Percentiles rank a stretch among this genome's conserved stretches.
Conservation (phyloP, 768 basidiomycete genomes). For the Boletus vermiculosoides region DNA sequence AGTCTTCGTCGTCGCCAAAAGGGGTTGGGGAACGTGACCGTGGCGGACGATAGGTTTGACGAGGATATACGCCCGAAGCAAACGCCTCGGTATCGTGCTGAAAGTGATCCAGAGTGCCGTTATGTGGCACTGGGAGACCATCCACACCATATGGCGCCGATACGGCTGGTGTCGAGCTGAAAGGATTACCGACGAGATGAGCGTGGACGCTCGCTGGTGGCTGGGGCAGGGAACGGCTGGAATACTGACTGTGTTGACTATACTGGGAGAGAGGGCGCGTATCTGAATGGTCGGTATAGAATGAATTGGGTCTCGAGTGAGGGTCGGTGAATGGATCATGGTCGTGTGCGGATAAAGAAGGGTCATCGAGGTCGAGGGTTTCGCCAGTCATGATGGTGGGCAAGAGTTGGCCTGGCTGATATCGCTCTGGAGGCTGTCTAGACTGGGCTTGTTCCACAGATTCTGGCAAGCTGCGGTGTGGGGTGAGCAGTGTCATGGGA, state of each 20-base stretch:
- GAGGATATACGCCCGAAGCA: constrained; percentile 58
- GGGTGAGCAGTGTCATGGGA: background rate
- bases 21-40: constrained; percentile 79
- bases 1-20: constrained; percentile 70
- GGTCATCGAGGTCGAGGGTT: constrained; percentile 52
- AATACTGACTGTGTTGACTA: constrained; percentile 37
- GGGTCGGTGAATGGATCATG: constrained; percentile 30
- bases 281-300: constrained; percentile 28
- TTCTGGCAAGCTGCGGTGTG: constrained; percentile 8
- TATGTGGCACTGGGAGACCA: constrained; percentile 36
- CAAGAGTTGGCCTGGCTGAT: constrained; percentile 61
- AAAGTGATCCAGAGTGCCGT: constrained; percentile 52
- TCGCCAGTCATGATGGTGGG: constrained; percentile 66
- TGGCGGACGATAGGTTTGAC: constrained; percentile 46
- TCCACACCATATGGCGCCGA: constrained; percentile 13
- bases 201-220: constrained; percentile 15
- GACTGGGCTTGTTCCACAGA: background rate
- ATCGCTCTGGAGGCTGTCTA: constrained; percentile 35
- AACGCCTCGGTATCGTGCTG: constrained; percentile 67
- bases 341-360: constrained; percentile 29
- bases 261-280: constrained; percentile 34
- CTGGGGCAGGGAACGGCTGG: constrained; percentile 30
- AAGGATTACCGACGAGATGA: constrained; percentile 26
- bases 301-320: constrained; percentile 29
- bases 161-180: constrained; percentile 16